Evolutionary conservation across 2,329 filamentous ascomycete species (phyloP).

Genomic region (Venturia asperata): DNA sequence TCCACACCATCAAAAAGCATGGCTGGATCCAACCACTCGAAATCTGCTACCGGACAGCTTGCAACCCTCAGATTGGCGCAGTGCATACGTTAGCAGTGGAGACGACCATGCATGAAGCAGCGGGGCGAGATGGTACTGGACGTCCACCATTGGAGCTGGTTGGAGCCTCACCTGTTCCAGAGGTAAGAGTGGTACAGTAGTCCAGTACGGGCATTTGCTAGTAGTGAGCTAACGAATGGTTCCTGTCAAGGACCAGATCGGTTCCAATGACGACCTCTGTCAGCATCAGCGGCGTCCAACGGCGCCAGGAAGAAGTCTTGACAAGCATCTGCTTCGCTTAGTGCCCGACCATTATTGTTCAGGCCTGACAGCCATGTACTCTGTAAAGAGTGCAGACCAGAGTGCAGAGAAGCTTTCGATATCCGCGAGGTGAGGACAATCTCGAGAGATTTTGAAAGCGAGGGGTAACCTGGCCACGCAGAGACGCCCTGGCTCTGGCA

Average conservation of each 20-base stretch:
- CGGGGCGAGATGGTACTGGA: conserved; percentile 1
- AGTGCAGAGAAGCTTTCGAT: neutral
- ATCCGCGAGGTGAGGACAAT: neutral
- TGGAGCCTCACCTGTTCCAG: conserved; percentile 6
- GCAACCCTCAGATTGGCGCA: neutral
- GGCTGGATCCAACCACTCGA: neutral
- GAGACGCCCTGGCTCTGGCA: neutral
- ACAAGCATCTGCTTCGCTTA: neutral
- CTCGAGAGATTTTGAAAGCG: neutral
- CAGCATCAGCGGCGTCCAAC: conserved; percentile 6
- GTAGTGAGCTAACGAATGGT: neutral
- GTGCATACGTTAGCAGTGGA: neutral
- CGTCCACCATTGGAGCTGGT: conserved; percentile 10
- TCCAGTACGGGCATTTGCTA: neutral
- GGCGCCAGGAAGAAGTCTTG: too few relatives aligned
- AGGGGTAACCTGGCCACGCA: conserved; percentile 1
- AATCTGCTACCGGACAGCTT: neutral
- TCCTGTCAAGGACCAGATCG: neutral
- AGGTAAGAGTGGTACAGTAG: neutral
- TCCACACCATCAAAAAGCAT: neutral
- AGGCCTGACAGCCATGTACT: neutral
- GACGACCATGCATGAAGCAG: conserved; percentile 3
- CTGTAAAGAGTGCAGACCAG: too few relatives aligned
- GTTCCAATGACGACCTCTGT: neutral
- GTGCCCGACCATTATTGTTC: neutral